A percentile compares a stretch with the other conserved stretches of the same genome.
Conservation (phyloP, 2,329 filamentous ascomycete species). For the Cryphonectria nitschkei region DNA sequence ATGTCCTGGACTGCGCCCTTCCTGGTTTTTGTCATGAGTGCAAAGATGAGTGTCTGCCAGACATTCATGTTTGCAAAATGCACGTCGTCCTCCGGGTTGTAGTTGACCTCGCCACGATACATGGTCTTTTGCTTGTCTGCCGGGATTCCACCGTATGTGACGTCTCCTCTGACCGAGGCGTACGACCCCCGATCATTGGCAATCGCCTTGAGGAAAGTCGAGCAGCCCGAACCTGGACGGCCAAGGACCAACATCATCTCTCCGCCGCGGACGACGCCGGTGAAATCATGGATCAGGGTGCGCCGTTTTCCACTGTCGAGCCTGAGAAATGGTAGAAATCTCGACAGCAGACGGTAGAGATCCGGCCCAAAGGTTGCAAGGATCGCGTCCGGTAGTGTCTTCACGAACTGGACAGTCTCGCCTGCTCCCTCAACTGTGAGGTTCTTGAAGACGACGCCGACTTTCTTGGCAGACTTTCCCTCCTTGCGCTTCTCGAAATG, state of each 20-base stretch:
- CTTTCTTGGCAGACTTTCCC: constrained; percentile 71
- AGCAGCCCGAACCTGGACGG: constrained; percentile 61
- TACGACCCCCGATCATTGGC: constrained; percentile 71
- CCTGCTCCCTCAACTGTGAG: constrained; percentile 75
- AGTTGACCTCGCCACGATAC: constrained; percentile 67
- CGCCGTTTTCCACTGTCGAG: constrained; percentile 19
- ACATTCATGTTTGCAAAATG: constrained; percentile 68
- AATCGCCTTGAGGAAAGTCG: constrained; percentile 63
- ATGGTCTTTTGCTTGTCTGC: constrained; percentile 51
- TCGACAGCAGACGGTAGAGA: constrained; percentile 65
- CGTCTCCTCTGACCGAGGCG: constrained; percentile 65
- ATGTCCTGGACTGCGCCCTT: constrained; percentile 65
- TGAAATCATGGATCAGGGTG: constrained; percentile 53
- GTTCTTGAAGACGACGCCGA: constrained; percentile 77
- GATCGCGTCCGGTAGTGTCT: constrained; percentile 74
- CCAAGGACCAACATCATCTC: constrained; percentile 63
- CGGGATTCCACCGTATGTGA: constrained; percentile 61
- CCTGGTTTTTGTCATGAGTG: constrained; percentile 65
- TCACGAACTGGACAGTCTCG: constrained; percentile 68
- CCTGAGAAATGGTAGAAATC: constrained; percentile 40
- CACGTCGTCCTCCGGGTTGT: constrained; percentile 63
- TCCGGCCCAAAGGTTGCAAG: constrained; percentile 81
- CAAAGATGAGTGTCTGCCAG: constrained; percentile 68
- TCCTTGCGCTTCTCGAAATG: constrained; percentile 75
- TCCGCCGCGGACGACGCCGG: constrained; percentile 57